Percentiles rank a stretch among this genome's conserved stretches.
These are phyloP conservation scores for Hemileccinum rubropunctum DNA, from an alignment of 768 basidiomycete species.

Conservation along the genomic window DNA sequence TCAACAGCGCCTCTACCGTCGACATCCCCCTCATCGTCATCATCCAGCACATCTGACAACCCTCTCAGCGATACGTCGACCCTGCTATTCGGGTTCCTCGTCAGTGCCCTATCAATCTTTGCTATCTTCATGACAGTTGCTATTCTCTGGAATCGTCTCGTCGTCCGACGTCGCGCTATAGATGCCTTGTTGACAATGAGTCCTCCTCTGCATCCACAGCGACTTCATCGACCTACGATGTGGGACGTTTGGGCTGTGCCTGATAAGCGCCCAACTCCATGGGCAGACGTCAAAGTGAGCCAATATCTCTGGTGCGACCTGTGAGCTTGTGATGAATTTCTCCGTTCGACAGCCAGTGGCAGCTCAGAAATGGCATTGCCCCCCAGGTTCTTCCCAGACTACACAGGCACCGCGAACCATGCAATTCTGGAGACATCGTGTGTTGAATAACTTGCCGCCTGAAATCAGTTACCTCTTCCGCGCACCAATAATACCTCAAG, in stretches of 20 bases:
- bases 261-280: slow-evolving; percentile 4
- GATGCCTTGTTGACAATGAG: slow-evolving; percentile 17
- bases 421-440: slow-evolving; percentile 22
- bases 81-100: slow-evolving; percentile 32
- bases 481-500: slow-evolving; percentile 10
- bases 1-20: background rate
- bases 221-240: slow-evolving; percentile 15
- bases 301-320: slow-evolving; percentile 19
- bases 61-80: slow-evolving; percentile 18
- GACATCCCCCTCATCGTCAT: slow-evolving; percentile 2
- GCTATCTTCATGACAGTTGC: slow-evolving; percentile 31
- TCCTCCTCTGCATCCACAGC: background rate
- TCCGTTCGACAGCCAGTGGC: slow-evolving; percentile 25
- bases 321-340: background rate
- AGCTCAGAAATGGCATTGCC: slow-evolving; percentile 4
- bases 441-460: slow-evolving; percentile 17
- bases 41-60: background rate
- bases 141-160: slow-evolving; percentile 33
- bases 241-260: slow-evolving; percentile 24
- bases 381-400: background rate
- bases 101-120: slow-evolving; percentile 30
- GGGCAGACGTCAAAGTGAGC: slow-evolving; percentile 23
- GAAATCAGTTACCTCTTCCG: slow-evolving; percentile 30
- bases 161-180: slow-evolving; percentile 26
- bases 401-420: slow-evolving; percentile 3